These are phyloP conservation scores for Blastobotrys arbuscula DNA, from an alignment of 1,139 yeast species.

Conservation along the genomic window DNA sequence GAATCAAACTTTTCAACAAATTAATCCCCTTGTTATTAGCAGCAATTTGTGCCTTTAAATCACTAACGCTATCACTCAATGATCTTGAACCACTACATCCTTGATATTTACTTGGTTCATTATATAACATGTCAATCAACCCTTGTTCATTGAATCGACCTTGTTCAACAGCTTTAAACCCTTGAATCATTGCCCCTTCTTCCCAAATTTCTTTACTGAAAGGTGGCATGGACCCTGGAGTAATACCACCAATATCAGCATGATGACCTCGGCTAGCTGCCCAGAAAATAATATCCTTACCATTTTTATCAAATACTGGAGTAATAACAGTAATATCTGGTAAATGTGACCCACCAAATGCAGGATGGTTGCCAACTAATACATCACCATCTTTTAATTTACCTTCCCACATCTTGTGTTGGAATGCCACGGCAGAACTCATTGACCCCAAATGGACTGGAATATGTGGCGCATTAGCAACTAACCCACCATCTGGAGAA, in stretches of 20 bases:
- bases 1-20: slow-evolving; percentile 44
- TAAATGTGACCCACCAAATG: slow-evolving; percentile 74
- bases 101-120: slow-evolving; percentile 48
- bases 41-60: slow-evolving; percentile 61
- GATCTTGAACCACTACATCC: slow-evolving; percentile 61
- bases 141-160: slow-evolving; percentile 55
- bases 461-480: slow-evolving; percentile 84
- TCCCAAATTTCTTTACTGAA: slow-evolving; percentile 55
- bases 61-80: slow-evolving; percentile 54
- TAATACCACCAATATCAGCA: slow-evolving; percentile 61
- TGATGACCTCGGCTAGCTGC: slow-evolving; percentile 66
- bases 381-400: slow-evolving; percentile 64
- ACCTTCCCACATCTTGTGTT: slow-evolving; percentile 59
- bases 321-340: slow-evolving; percentile 80
- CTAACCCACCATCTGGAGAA: slow-evolving; percentile 67
- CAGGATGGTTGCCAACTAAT: slow-evolving; percentile 71
- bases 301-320: slow-evolving; percentile 62
- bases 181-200: slow-evolving; percentile 57
- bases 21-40: slow-evolving; percentile 60
- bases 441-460: slow-evolving; percentile 86
- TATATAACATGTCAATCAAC: slow-evolving; percentile 42
- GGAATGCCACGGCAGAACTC: slow-evolving; percentile 76
- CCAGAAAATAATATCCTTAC: slow-evolving; percentile 47
- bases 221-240: slow-evolving; percentile 65
- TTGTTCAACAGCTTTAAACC: slow-evolving; percentile 49